Evolutionary conservation across 306 rosid genomes (phyloP), one percentile per base, ranked within the genome.

Genomic region (Oemleria cerasiformis): DNA sequence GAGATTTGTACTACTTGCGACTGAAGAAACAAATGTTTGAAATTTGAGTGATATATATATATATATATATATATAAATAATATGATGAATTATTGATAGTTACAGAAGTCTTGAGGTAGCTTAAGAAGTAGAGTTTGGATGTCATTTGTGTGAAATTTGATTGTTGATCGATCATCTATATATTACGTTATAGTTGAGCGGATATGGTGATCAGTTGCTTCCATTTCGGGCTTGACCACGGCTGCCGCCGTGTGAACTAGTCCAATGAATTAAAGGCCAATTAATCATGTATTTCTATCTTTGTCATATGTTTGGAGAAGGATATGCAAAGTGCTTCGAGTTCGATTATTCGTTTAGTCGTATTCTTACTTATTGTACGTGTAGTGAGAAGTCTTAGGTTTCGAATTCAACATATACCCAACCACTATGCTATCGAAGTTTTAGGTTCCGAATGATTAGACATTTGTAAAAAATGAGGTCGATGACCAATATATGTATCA

Each of bases 1-100:
- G 68, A 72, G 66, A 70, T 65, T 65, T 69, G 57, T 51, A 51
- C 57, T 1, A 65, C 82, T 77, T 81, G 36, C 43, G 71, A 40
- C 36, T 60, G 79, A 81, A 71, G 82, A 71, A 77, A 77, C 47
- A 65, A 50, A 56, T 56, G 80, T 78, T 71, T 78, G 80, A 66
- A 65, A 68, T 59, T 60, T 6, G 36, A 16, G 23, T 47, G 8
- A 19, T 9, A 2, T 30, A 30, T 30, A 30, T 4, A 30, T 30
- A 30, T n/a, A n/a, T n/a, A 19, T 9, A 2, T 30, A 30, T 30
- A 30, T 4, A 30, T 30, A 30, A 30, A 1, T 30, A 30, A 30
- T 30, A 30, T 30, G 36, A 30, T 30, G 65, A 25, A 56, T 56
- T 56, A 40, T 56, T 42, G 55, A 55, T 8, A 30, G 65, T 70